Base-by-base conservation (phyloP, 2,329 filamentous ascomycete species). In the Davidsoniella eucalypti region DNA sequence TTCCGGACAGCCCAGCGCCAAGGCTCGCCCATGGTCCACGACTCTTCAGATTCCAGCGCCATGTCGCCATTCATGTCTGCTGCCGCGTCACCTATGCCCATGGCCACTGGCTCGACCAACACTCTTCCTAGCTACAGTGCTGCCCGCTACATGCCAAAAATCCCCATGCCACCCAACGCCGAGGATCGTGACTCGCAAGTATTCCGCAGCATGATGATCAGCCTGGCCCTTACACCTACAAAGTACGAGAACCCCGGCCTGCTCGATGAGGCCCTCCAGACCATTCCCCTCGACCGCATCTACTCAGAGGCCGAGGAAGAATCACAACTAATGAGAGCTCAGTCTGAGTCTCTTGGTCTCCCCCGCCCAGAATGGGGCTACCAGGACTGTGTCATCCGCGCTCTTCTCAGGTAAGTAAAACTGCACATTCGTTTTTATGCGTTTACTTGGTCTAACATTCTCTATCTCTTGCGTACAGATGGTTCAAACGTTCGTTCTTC, bases 201-300 rank as follows among this genome's bases (percentile, higher is more conserved):
- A 58, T 87, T 88, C 58, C 75, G 83, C 58, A 94, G 83, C 65
- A 75, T 93, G 54, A 74, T 96, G 42, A 76, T 93, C 56, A 87
- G 85, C 17, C 68, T 96, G 17, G 94, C 90, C 14, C 74, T 84
- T 53, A 94, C 87, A 43, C 92, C 92, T 16, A 84, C 82, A 17
- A 92, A 90, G 63, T 98, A 94, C 68, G 92, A 98, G 65, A 96
- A 98, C 64, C 90, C 92, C 0, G 92, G 92, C 36, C 69, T 96
- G 9, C 70, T 98, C 48, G 92, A 98, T 62, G 90, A 96, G 64
- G 92, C 90, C 4, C 69, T 98, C 16, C 78, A 84, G 54, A 78
- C 80, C 37, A 86, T 98, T 45, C 90, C 90, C 0, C 69, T 96
- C 26, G 87, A 95, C 61, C 78, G 86, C 57, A 86, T 98, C 58